These are phyloP conservation scores for Rutstroemia sp. DNA, from an alignment of 2,329 filamentous ascomycete species.

Conservation along the genomic window DNA sequence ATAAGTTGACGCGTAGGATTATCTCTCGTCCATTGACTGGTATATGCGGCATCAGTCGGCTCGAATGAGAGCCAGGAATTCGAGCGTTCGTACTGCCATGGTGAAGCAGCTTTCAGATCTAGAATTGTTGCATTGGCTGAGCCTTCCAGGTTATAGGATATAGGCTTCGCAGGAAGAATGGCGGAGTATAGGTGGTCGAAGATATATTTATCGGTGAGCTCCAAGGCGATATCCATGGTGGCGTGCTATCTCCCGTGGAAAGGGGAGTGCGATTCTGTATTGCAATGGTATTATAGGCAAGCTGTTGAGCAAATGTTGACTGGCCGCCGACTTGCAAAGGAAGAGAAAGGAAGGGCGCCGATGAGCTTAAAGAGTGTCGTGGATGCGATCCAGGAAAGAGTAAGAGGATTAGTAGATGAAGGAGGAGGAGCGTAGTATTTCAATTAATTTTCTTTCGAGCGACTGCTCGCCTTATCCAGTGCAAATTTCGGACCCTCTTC, in stretches of 20 bases:
- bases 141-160: constrained; percentile 45
- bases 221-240: constrained; percentile 87
- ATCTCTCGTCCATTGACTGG: constrained; percentile 71
- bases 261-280: too few species aligned
- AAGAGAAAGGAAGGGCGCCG: background rate
- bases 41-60: constrained; percentile 70
- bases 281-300: background rate
- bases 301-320: background rate
- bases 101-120: constrained; percentile 44
- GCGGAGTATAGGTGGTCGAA: constrained; percentile 74
- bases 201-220: constrained; percentile 73
- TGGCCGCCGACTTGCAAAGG: background rate
- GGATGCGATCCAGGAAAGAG: background rate
- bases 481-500: background rate
- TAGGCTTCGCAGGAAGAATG: constrained; percentile 53
- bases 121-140: constrained; percentile 47
- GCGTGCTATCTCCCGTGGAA: background rate
- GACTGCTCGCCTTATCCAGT: too few species aligned
- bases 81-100: constrained; percentile 66
- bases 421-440: background rate
- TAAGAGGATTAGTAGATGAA: background rate
- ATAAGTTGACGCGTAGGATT: constrained; percentile 67
- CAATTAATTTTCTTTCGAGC: background rate
- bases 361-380: background rate
- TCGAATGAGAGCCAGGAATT: constrained; percentile 61